Evolutionary conservation across 1,139 yeast genomes (phyloP), one percentile per base, ranked within the genome.

Genomic region (Sugiyamaella japonica): DNA sequence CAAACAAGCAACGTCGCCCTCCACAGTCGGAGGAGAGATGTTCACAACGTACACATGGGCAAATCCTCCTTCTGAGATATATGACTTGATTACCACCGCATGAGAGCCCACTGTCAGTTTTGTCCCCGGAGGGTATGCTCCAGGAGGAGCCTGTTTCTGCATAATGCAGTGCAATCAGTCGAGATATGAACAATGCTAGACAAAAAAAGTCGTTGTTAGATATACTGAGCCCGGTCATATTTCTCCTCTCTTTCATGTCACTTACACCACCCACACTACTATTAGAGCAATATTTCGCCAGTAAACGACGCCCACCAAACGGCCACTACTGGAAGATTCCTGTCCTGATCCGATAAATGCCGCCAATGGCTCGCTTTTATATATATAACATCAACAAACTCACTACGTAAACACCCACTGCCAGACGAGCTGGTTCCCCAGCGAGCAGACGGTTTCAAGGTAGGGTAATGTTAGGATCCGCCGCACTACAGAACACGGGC

Each of bases 1-100:
- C 67, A 86, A 76, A 65, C 93, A 87, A 13, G 81, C 82, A 16
- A 73, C 62, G 39, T 63, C 62, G 28, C 66, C 67, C 34, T 61
- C 62, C 8, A 59, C 56, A 23, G 60, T 56, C 7, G 67, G 66
- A 6, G 89, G 89, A 45, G 76, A 73, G 32, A 81, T 79, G 25
- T 73, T 72, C 59, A 88, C 87, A 23, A 83, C 80, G 68, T 87
- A 86, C 8, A 86, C 93, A 68, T 83, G 86, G 34, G 95, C 93
- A 73, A 85, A 86, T 10, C 95, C 95, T 48, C 95, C 87, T 61
- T 80, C 82, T 10, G 89, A 83, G 23, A 85, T 73, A 70, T 84
- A 85, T 59, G 80, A 76, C 61, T 77, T 78, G 66, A 85, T 81
- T 36, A 74, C 71, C 34, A 82, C 81, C 46, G 73, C 70, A 68